phyloP scores from a whole-genome alignment of 805 yeast species.

The Phaffomyces antillensis region DNA sequence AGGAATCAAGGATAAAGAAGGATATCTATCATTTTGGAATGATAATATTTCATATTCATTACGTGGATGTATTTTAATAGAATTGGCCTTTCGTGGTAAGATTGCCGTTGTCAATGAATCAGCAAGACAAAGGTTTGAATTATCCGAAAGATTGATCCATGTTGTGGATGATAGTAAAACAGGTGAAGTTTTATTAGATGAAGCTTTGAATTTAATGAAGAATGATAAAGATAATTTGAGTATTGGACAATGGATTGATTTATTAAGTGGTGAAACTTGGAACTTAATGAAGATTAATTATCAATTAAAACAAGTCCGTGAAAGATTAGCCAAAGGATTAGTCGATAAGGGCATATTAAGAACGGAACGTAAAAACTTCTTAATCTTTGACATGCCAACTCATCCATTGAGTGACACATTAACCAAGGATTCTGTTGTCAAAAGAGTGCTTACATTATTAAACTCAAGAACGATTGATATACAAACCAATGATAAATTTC shows the following conservation, averaged over 20 bases:
- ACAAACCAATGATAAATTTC: constrained; percentile 56
- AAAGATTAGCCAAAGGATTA: constrained; percentile 89
- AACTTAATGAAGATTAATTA: constrained; percentile 88
- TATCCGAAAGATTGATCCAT: constrained; percentile 81
- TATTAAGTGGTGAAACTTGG: constrained; percentile 95
- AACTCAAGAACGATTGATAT: constrained; percentile 63
- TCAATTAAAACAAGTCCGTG: constrained; percentile 95
- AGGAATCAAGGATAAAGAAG: constrained; percentile 94
- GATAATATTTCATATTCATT: constrained; percentile 95
- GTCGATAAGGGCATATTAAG: constrained; percentile 95
- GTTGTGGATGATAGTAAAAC: constrained; percentile 81
- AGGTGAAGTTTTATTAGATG: constrained; percentile 93
- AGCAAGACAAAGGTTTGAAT: constrained; percentile 80
- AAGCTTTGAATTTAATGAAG: constrained; percentile 85
- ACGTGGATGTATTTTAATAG: constrained; percentile 89
- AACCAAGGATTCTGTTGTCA: constrained; percentile 74
- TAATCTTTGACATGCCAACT: constrained; percentile 96
- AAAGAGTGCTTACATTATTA: constrained; percentile 63
- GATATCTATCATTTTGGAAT: constrained; percentile 95
- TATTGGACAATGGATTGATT: constrained; percentile 88
- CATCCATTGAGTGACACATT: constrained; percentile 88
- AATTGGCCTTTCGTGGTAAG: constrained; percentile 85
- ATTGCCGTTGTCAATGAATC: constrained; percentile 89
- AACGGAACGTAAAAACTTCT: constrained; percentile 91
- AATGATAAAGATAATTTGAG: constrained; percentile 70